phyloP scores from a whole-genome alignment of 345 rosid species.

The Anastatica hierochuntica region DNA sequence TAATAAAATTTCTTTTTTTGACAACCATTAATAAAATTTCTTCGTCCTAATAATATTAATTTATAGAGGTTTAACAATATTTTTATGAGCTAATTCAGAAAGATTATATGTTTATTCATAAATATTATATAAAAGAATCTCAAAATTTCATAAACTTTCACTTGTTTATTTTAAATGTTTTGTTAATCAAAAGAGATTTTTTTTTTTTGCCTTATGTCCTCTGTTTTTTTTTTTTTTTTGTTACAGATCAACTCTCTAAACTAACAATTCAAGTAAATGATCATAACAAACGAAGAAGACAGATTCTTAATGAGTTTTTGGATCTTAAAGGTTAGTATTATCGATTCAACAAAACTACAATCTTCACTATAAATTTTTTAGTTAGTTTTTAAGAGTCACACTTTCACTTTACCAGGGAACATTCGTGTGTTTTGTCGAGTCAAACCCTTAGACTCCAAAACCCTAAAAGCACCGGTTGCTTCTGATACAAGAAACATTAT shows the following conservation, averaged over 20 bases:
- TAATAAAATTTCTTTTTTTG: too few species aligned
- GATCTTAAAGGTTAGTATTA: constrained; percentile 59
- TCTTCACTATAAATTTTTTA: neutral
- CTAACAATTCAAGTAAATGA: constrained; percentile 32
- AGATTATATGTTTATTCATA: too few species aligned
- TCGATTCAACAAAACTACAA: neutral
- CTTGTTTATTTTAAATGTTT: neutral
- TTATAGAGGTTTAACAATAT: too few species aligned
- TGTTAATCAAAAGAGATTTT: too few species aligned
- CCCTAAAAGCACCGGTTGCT: constrained; percentile 32
- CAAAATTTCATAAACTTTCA: neutral
- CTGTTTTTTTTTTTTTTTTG: constrained; percentile 5
- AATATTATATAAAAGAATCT: too few species aligned
- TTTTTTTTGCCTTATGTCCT: too few species aligned
- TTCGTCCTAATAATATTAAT: too few species aligned
- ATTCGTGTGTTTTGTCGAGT: constrained; percentile 78
- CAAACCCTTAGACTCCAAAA: constrained; percentile 34
- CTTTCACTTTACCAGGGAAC: constrained; percentile 33
- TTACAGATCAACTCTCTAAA: constrained; percentile 43
- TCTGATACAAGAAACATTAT: constrained; percentile 41
- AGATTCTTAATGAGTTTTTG: constrained; percentile 53
- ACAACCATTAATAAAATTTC: too few species aligned
- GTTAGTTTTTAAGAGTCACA: neutral
- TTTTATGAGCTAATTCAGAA: too few species aligned
- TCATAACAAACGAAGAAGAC: too few species aligned